Percentiles rank a stretch among this genome's conserved stretches.
Evolutionary conservation across 2,329 filamentous ascomycete genomes (phyloP).

Genomic region (Berkeleyomyces basicola): DNA sequence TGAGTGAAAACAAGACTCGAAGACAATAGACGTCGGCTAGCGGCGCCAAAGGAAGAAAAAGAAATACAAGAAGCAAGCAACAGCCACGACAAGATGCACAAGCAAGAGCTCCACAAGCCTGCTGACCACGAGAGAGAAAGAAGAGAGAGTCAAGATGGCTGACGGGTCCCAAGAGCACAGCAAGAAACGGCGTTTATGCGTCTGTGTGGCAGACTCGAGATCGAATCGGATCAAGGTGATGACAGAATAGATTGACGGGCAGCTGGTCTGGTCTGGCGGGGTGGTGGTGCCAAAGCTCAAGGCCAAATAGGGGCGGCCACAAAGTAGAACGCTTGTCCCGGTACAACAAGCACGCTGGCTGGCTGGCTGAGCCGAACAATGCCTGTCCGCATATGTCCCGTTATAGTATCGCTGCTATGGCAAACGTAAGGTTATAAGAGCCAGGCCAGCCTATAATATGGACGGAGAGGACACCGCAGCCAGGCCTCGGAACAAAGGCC

Average conservation of each 20-base stretch:
- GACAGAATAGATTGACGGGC: not conserved
- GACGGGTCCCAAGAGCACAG: not conserved
- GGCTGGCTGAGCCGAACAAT: not conserved
- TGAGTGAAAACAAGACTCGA: not conserved
- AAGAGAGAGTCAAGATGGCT: not conserved
- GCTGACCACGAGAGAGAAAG: not conserved
- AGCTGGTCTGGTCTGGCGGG: not conserved
- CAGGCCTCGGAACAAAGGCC: slow-evolving; percentile 12
- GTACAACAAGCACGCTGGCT: not conserved
- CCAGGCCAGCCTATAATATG: slow-evolving; percentile 6
- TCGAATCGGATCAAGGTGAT: not conserved
- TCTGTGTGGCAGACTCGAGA: not conserved
- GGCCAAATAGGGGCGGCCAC: not conserved
- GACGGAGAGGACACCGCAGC: not conserved
- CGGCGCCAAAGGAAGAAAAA: not conserved
- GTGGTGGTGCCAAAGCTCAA: not conserved
- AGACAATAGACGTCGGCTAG: slow-evolving; percentile 2
- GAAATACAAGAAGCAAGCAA: not conserved
- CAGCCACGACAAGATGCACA: not conserved
- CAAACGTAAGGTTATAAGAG: not conserved
- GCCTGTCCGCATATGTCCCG: not conserved
- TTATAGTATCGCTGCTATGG: not conserved
- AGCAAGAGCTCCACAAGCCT: not conserved
- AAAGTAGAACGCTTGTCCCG: not conserved
- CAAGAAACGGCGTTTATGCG: not conserved